These are phyloP conservation scores for Zalaria sp. DNA, from an alignment of 2,329 filamentous ascomycete genomes.

Conservation along the genomic window DNA sequence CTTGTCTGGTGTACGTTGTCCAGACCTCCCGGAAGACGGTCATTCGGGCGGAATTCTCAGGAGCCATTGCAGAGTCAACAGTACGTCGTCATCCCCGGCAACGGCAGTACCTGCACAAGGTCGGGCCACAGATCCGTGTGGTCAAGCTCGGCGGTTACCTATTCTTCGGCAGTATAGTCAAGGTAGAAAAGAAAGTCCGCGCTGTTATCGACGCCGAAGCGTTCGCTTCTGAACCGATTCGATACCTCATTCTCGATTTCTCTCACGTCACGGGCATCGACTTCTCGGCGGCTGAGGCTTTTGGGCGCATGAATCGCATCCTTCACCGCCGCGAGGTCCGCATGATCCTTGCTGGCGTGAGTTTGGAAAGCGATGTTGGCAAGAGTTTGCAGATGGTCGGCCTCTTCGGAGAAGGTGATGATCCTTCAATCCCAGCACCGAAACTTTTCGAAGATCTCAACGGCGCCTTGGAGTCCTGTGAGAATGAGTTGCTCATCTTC, in stretches of 20 bases:
- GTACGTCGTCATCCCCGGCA: constrained; percentile 85
- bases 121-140: constrained; percentile 76
- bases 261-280: constrained; percentile 83
- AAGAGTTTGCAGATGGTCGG: constrained; percentile 72
- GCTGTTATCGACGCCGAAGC: constrained; percentile 68
- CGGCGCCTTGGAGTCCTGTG: constrained; percentile 82
- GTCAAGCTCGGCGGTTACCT: constrained; percentile 87
- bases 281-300: constrained; percentile 91
- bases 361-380: constrained; percentile 61
- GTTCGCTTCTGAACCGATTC: constrained; percentile 66
- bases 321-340: constrained; percentile 63
- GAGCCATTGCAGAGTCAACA: constrained; percentile 78
- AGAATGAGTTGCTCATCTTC: constrained; percentile 70
- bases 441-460: constrained; percentile 79
- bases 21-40: constrained; percentile 84
- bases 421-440: constrained; percentile 35
- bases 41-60: constrained; percentile 79
- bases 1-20: constrained; percentile 80
- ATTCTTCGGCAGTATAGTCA: constrained; percentile 97
- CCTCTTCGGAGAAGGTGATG: constrained; percentile 58
- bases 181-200: constrained; percentile 79
- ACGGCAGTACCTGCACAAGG: constrained; percentile 70
- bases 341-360: constrained; percentile 71
- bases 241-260: constrained; percentile 80
- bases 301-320: constrained; percentile 80